These are phyloP conservation scores for Sporothrix humicola DNA, from an alignment of 2,329 filamentous ascomycete genomes.

Conservation along the genomic window DNA sequence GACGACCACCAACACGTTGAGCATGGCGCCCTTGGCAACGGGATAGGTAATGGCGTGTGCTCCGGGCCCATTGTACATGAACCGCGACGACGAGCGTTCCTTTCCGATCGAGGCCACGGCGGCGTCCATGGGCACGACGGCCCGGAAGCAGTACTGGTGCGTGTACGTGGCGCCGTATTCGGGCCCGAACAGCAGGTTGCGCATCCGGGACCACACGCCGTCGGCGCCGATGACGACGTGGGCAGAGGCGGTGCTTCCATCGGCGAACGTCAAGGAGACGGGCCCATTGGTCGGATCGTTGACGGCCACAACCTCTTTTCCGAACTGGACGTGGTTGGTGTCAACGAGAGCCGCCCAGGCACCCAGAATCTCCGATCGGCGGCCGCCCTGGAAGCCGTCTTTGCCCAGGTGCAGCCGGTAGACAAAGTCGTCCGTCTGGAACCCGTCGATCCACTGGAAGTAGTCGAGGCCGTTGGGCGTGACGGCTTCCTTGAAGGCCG, in stretches of 20 bases:
- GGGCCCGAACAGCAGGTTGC: conserved; percentile 58
- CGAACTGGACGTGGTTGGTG: conserved; percentile 42
- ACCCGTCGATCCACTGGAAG: conserved; percentile 53
- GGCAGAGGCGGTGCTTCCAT: conserved; percentile 43
- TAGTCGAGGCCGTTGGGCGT: conserved; percentile 50
- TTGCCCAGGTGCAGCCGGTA: conserved; percentile 49
- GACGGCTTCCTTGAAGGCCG: conserved; percentile 48
- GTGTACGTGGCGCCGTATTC: conserved; percentile 56
- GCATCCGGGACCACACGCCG: conserved; percentile 64
- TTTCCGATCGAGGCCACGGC: conserved; percentile 58
- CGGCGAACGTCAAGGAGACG: conserved; percentile 42
- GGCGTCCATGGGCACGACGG: conserved; percentile 64
- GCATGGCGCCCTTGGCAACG: conserved; percentile 57
- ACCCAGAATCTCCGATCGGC: conserved; percentile 50
- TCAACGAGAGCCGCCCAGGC: conserved; percentile 47
- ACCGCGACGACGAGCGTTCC: conserved; percentile 54
- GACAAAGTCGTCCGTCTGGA: conserved; percentile 42
- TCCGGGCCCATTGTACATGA: conserved; percentile 62
- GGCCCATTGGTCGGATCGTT: conserved; percentile 33
- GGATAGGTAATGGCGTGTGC: conserved; percentile 68
- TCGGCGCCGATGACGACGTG: conserved; percentile 64
- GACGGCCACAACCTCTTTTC: conserved; percentile 45
- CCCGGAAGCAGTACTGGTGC: conserved; percentile 66
- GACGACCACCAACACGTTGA: conserved; percentile 62
- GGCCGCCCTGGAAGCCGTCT: conserved; percentile 51